Base-by-base conservation (phyloP, 2,329 filamentous ascomycete species). In the Xylaria multiplex region DNA sequence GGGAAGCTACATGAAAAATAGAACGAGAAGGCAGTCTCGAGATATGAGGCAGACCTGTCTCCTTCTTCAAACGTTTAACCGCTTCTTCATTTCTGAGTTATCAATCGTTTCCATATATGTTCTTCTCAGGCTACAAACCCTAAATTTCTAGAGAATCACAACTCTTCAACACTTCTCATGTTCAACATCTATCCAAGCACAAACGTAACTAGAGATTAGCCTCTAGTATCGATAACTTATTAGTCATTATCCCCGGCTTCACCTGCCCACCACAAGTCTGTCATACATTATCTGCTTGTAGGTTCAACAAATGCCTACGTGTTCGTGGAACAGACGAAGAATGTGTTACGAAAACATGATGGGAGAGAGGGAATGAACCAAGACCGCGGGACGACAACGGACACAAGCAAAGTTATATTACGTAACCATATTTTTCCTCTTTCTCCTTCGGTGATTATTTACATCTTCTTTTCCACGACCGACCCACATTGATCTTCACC, bases 361-460 rank as follows among this genome's bases (percentile, higher is more conserved):
- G 35, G 22, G 50, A 24, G 46, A n/a, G 43, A 61, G 11, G 32
- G 24, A 27, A 37, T 43, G 42, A 60, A 64, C 46, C 6, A 59
- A 13, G 24, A 56, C n/a, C 22, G 58, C 55, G 43, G 24, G 49
- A 59, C 19, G 61, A 59, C 19, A 57, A 59, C 40, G 50, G 50
- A 37, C 14, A 66, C 59, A 49, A 65, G 42, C 37, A 60, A 53
- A 57, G 43, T 35, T 53, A 54, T 63, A 65, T 62, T 50, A 59
- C 59, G 50, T 19, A 40, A 54, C 50, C 32, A 14, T 54, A 40
- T 54, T 19, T 48, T 40, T 43, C 4, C 9, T 27, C 32, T 11
- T 54, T 45, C 24, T 49, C 14, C 46, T 46, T 45, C 48, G 14
- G 7, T 45, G 30, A 48, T 24, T 24, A 4, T 57, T 50, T 19